These are phyloP conservation scores for Rhizoclosmatium globosum DNA, from an alignment of 192 early-diverging fungal genomes.

Conservation along the genomic window DNA sequence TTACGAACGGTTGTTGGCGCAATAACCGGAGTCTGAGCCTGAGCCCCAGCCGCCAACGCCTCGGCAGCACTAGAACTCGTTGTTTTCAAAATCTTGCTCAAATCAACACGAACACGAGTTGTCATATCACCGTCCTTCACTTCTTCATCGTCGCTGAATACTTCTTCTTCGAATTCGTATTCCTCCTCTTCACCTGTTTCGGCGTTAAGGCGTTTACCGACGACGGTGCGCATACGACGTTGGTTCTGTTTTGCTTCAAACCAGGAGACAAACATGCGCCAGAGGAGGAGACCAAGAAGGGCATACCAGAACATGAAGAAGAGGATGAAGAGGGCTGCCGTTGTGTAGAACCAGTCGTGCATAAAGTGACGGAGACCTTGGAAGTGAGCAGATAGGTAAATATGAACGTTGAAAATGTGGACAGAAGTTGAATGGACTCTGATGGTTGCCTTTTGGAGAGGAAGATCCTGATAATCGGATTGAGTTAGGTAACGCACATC, in stretches of 20 bases:
- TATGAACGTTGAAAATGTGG: slow-evolving; percentile 59
- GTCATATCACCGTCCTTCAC: slow-evolving; percentile 9
- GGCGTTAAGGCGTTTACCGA: not conserved
- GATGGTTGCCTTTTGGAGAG: slow-evolving; percentile 58
- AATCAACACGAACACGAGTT: slow-evolving; percentile 16
- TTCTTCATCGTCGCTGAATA: slow-evolving; percentile 29
- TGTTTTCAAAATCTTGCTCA: slow-evolving; percentile 29
- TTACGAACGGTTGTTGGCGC: not conserved
- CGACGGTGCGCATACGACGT: slow-evolving; percentile 9
- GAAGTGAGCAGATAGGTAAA: slow-evolving; percentile 67
- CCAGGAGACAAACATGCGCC: slow-evolving; percentile 46
- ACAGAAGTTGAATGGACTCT: slow-evolving; percentile 55
- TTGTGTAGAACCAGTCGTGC: slow-evolving; percentile 76
- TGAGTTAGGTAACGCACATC: not conserved
- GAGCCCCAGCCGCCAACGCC: not conserved
- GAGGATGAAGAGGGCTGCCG: slow-evolving; percentile 63
- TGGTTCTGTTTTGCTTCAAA: slow-evolving; percentile 19
- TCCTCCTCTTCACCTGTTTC: slow-evolving; percentile 27
- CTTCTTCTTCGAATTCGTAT: slow-evolving; percentile 15
- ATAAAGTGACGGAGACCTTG: slow-evolving; percentile 77
- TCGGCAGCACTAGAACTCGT: slow-evolving; percentile 14
- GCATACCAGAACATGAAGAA: slow-evolving; percentile 63
- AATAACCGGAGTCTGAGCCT: not conserved
- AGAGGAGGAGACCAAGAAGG: slow-evolving; percentile 39
- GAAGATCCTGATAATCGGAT: slow-evolving; percentile 37